Base-by-base conservation (phyloP, 257 asterid genomes). In the Echites panduratus region DNA sequence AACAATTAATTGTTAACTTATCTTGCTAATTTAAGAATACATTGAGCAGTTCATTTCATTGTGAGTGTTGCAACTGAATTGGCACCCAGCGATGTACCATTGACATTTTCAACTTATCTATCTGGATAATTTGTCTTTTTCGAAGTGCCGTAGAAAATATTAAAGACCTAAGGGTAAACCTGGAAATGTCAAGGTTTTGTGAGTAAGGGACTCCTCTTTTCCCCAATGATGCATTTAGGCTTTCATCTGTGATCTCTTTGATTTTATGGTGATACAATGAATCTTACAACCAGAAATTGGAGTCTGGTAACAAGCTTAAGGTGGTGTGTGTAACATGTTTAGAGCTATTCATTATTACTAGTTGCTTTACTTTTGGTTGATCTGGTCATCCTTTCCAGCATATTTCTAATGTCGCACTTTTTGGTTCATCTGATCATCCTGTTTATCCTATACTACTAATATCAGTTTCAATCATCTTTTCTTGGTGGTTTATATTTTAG, bases 91-190 rank as follows among this genome's bases (percentile, higher is more conserved):
- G n/a, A 1, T 71, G 22, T 22, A 43, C 29, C 14, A 5, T 9
- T 71, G n/a, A 40, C 64, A 47, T 70, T 12, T 35, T 22, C n/a
- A 41, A 43, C 68, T 6, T 71, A 47, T 72, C 16, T 62, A 16
- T 62, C 19, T 16, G 32, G 32, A n/a, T 48, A 16, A 4, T 6
- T 14, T 0, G 0, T 3, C 27, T 29, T 29, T 48, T 48, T 48
- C 8, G 16, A 27, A 45, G 47, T 68, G 22, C 35, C 7, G 9
- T 47, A 68, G 52, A 24, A 24, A 68, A 47, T 5, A 5, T 16
- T 11, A 1, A 26, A 52, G 12, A 32, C 8, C 50, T 65, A 19
- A 65, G 20, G 9, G 7, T 1, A 45, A 50, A 24, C 47, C 35
- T 67, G 20, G 3, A 10, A 16, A 13, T 3, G 24, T 47, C 32